Evolutionary conservation across 306 rosid genomes (phyloP).

Genomic region (Cyclanthera cordifolia): DNA sequence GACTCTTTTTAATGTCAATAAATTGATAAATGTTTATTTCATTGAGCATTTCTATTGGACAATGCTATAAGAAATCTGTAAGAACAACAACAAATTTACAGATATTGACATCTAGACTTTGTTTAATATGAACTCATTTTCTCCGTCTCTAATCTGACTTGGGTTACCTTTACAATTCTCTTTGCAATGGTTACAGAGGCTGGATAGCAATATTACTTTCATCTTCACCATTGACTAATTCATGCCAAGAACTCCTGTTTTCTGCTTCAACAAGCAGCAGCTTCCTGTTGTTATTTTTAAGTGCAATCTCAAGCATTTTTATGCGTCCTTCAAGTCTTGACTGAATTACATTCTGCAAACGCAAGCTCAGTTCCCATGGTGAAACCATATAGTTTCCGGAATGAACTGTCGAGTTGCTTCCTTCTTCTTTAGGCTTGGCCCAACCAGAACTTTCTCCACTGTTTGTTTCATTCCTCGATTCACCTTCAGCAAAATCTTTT

Average conservation of each 20-base stretch:
- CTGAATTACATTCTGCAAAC: constrained; percentile 62
- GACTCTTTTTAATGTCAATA: too few species aligned
- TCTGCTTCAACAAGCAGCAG: constrained; percentile 20
- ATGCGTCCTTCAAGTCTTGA: constrained; percentile 55
- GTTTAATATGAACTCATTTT: too few species aligned
- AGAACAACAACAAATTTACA: too few species aligned
- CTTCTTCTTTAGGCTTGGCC: constrained; percentile 36
- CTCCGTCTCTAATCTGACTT: too few species aligned
- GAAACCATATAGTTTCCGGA: constrained; percentile 52
- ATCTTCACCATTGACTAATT: constrained; percentile 7
- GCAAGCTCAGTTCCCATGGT: constrained; percentile 50
- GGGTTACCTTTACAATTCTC: too few species aligned
- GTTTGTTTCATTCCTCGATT: neutral
- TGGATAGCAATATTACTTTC: neutral
- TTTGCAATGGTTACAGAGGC: constrained; percentile 21
- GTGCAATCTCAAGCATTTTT: constrained; percentile 61
- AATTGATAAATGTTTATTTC: too few species aligned
- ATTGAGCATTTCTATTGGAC: too few species aligned
- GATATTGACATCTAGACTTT: too few species aligned
- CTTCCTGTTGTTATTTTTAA: constrained; percentile 48
- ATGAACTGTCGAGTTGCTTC: constrained; percentile 21
- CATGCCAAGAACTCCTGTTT: constrained; percentile 16
- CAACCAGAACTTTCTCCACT: constrained; percentile 27
- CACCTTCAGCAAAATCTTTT: constrained; percentile 12
- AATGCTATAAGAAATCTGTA: too few species aligned